These are phyloP conservation scores for Fonsecaea monophora DNA, from an alignment of 2,329 filamentous ascomycete genomes.

Conservation along the genomic window DNA sequence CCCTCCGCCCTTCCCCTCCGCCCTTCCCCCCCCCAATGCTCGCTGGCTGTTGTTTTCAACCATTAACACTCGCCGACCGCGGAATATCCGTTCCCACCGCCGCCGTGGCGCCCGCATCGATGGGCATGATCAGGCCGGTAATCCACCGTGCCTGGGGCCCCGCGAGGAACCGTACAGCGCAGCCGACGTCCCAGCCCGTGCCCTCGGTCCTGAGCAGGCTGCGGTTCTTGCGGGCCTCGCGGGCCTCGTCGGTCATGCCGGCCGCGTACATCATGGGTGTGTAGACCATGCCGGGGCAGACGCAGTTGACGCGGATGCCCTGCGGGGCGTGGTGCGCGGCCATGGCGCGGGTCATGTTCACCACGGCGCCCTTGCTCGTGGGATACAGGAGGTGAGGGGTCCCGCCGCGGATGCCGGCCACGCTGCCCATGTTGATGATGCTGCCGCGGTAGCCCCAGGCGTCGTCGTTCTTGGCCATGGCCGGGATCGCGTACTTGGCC, in stretches of 20 bases:
- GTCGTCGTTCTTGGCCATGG: conserved; percentile 62
- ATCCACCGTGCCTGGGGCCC: conserved; percentile 62
- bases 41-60: conserved; percentile 1
- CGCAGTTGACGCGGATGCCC: conserved; percentile 62
- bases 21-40: no score
- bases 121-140: conserved; percentile 56
- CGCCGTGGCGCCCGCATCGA: conserved; percentile 57
- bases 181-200: conserved; percentile 61
- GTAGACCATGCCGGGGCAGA: conserved; percentile 63
- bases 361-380: conserved; percentile 61
- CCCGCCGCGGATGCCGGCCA: conserved; percentile 63
- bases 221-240: conserved; percentile 57
- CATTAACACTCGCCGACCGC: conserved; percentile 48
- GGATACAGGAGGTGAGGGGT: conserved; percentile 63
- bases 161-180: conserved; percentile 60
- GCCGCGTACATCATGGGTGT: conserved; percentile 62
- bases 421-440: conserved; percentile 69
- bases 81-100: conserved; percentile 53
- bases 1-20: no score
- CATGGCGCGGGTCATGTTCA: conserved; percentile 65
- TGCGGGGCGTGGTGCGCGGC: conserved; percentile 60
- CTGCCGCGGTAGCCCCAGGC: conserved; percentile 53
- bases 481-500: conserved; percentile 66
- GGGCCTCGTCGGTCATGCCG: conserved; percentile 59
- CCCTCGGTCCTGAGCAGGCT: conserved; percentile 62